Evolutionary conservation across 495 filamentous ascomycete genomes (phyloP).

Genomic region (Penicillium arizonense): DNA sequence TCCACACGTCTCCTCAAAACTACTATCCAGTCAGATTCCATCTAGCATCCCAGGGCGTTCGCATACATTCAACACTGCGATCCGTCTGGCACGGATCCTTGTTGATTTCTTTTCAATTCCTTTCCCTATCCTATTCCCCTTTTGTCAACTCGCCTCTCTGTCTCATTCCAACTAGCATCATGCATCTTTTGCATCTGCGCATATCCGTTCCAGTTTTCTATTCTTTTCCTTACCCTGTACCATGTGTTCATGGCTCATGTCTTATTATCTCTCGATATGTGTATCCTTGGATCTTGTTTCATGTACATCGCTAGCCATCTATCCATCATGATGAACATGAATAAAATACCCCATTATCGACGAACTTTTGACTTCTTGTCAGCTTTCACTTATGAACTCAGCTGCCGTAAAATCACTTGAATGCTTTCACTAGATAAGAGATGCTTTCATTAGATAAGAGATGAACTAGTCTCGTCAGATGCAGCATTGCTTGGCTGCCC

Average conservation of each 20-base stretch:
- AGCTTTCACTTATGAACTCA: too few species aligned
- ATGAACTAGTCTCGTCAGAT: too few species aligned
- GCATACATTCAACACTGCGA: slow-evolving; percentile 3
- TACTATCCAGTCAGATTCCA: slow-evolving; percentile 6
- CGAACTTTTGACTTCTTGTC: too few species aligned
- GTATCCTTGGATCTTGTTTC: neutral
- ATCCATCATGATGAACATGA: neutral
- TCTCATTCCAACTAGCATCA: neutral
- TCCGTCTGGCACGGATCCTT: slow-evolving; percentile 15
- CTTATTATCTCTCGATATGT: neutral
- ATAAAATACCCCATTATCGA: neutral
- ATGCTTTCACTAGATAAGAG: too few species aligned
- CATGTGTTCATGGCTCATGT: neutral
- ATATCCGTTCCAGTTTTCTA: neutral
- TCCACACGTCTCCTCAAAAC: slow-evolving; percentile 9
- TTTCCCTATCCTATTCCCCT: neutral
- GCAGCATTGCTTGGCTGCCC: too few species aligned
- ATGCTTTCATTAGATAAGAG: too few species aligned
- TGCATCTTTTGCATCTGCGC: slow-evolving; percentile 1
- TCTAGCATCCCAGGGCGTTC: slow-evolving; percentile 14
- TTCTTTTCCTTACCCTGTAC: neutral
- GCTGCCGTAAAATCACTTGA: too few species aligned
- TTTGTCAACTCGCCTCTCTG: neutral
- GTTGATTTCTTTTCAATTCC: neutral
- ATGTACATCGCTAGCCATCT: slow-evolving; percentile 3